Evolutionary conservation across 2,329 filamentous ascomycete genomes (phyloP), one percentile per base, ranked within the genome.

Genomic region (Geosmithia flava): DNA sequence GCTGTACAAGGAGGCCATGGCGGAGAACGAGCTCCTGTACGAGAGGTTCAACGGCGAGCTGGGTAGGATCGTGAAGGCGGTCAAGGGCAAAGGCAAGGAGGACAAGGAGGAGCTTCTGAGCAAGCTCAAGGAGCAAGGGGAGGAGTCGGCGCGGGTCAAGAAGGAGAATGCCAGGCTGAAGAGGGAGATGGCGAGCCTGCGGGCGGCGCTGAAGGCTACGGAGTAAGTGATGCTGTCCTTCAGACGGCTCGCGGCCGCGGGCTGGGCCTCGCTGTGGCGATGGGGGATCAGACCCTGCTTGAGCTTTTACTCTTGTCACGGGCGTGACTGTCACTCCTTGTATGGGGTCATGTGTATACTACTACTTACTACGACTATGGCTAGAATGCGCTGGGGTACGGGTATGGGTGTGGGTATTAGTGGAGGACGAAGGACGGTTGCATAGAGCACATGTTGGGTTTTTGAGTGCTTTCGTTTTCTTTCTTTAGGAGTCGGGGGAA

Each of bases 1-100:
- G 65, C 70, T 95, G 47, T 95, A 94, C 68, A 85, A 87, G 54
- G 88, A 95, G 59, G 79, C 83, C 16, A 88, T 82, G 56, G 86
- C 87, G 0, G 91, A 97, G 69, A 97, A 96, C 57, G 90, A 96
- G 66, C 78, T 91, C 29, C 72, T 97, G 48, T 96, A 96, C 63
- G 85, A 91, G 54, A 83, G 83, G 51, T 95, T 96, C 70, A 95
- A 96, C 58, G 78, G 81, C n/a, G 91, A 96, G 66, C 69, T 97
- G 45, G 84, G 80, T 56, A 88, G 85, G 68, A 86, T 96, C 51
- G 74, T 89, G 42, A 84, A 80, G 62, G 86, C 83, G 41, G 74
- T 93, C 45, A 80, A 80, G 62, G 78, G 78, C 51, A 83, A 83
- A 54, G 78, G 80, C 3, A 83, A 85, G 45, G 84, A 87, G 42